phyloP scores from a whole-genome alignment of 2,329 filamentous ascomycete genomes.

The Fusarium oligoseptatum region DNA sequence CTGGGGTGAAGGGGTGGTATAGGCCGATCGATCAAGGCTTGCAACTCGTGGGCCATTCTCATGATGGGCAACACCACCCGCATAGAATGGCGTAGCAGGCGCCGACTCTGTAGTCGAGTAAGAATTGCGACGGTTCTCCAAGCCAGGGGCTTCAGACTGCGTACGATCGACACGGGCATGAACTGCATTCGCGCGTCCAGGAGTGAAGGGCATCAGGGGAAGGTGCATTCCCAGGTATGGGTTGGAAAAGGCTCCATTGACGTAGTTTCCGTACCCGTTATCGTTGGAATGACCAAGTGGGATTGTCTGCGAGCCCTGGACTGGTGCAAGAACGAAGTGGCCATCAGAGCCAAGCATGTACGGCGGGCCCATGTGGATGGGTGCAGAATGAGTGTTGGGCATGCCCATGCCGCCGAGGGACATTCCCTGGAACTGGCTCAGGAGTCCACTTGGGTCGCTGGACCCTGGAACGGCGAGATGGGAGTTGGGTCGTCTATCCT shows the following conservation, averaged over 20 bases:
- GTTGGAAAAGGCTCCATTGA: slow-evolving; percentile 52
- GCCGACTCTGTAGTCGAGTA: slow-evolving; percentile 78
- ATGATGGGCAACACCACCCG: slow-evolving; percentile 66
- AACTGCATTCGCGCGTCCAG: slow-evolving; percentile 60
- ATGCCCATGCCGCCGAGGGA: slow-evolving; percentile 54
- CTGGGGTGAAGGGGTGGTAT: slow-evolving; percentile 76
- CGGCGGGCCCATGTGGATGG: slow-evolving; percentile 52
- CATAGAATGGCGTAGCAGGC: slow-evolving; percentile 75
- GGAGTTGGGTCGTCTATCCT: slow-evolving; percentile 47
- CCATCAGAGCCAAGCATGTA: slow-evolving; percentile 57
- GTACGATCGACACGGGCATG: slow-evolving; percentile 62
- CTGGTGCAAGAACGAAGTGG: slow-evolving; percentile 54
- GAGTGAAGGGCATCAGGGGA: slow-evolving; percentile 64
- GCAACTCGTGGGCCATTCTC: slow-evolving; percentile 72
- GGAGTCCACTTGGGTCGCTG: slow-evolving; percentile 49
- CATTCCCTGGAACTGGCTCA: slow-evolving; percentile 55
- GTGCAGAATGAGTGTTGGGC: slow-evolving; percentile 46
- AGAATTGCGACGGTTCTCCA: slow-evolving; percentile 76
- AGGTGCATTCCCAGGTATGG: slow-evolving; percentile 55
- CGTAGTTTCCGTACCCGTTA: slow-evolving; percentile 50
- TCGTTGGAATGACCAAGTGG: slow-evolving; percentile 53
- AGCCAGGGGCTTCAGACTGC: slow-evolving; percentile 68
- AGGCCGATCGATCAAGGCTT: slow-evolving; percentile 72
- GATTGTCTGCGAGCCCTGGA: slow-evolving; percentile 52
- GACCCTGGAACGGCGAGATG: slow-evolving; percentile 49